Evolutionary conservation across 768 basidiomycete species (phyloP), one percentile per base, ranked within the genome.

Genomic region (Suillus fuscotomentosus): DNA sequence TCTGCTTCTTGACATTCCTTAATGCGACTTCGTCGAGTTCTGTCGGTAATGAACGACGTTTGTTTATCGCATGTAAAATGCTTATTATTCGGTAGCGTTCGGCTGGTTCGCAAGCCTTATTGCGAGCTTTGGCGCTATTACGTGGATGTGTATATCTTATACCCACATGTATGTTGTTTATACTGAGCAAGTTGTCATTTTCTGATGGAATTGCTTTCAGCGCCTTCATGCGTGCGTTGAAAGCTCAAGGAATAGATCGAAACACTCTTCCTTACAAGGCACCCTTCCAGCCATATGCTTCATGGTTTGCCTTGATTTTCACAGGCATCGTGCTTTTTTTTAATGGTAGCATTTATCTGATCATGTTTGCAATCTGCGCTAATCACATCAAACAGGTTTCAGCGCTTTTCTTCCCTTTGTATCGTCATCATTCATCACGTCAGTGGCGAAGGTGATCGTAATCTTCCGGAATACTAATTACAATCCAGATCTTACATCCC

Each of bases 231-330:
- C n/a, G 67, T 65, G 66, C 71, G 54, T 56, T 66, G 66, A 73
- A 76, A 48, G 77, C 75, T 5, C 81, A 81, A 48, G 80, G 79
- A 17, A 73, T 78, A 63, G 78, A 78, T 24, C 74, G 82, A 55
- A 79, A 82, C 53, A 73, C 74, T 17, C 71, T 84, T 7, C 82
- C 83, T 3, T 82, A 81, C 69, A 81, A 84, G 72, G 86, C 84
- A 8, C 86, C 87, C n/a, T 85, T 87, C 71, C 85, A 85, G 70
- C 85, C 86, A 31, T 87, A 80, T 75, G 84, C 86, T 27, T 83
- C 83, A 50, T 87, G 82, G 83, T 83, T 86, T 70, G 88, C 87
- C 31, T 72, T 87, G 14, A 75, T 79, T 50, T 76, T 82, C 38
- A 86, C 85, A 1, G 78, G 67, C 11, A 78, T 87, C 60, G 84